Percentiles rank a stretch among this genome's conserved stretches.
Evolutionary conservation across 2,329 filamentous ascomycete genomes (phyloP).

Genomic region (Aspergillus luchuensis): DNA sequence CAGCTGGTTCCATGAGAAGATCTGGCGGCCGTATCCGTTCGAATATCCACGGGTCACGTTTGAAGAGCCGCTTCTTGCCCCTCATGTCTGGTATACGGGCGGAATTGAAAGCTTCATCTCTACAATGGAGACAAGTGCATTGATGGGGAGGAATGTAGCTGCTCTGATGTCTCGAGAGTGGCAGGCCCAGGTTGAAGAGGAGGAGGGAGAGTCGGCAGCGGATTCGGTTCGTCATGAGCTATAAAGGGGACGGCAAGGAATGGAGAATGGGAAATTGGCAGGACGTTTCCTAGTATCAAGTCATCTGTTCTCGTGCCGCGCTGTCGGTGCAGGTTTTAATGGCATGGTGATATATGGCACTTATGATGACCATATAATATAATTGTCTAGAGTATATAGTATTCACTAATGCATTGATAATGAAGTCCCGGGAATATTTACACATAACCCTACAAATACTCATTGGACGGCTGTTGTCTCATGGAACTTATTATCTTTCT

Average conservation of each 20-base stretch:
- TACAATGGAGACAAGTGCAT: conserved; percentile 93
- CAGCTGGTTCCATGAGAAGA: conserved; percentile 75
- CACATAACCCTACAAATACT: too few relatives aligned
- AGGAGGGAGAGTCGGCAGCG: neutral
- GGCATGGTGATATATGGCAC: too few relatives aligned
- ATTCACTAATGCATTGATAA: too few relatives aligned
- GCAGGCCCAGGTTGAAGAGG: conserved; percentile 34
- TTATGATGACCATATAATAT: too few relatives aligned
- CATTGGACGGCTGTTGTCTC: neutral
- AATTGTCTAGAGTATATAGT: too few relatives aligned
- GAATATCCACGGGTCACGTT: conserved; percentile 84
- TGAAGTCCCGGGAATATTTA: too few relatives aligned
- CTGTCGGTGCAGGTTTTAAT: too few relatives aligned
- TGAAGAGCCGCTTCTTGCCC: conserved; percentile 70
- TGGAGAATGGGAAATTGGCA: neutral
- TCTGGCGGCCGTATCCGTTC: conserved; percentile 84
- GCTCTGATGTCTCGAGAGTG: conserved; percentile 59
- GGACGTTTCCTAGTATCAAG: too few relatives aligned
- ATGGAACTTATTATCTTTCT: conserved; percentile 23
- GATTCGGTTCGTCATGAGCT: conserved; percentile 14
- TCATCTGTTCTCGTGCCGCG: too few relatives aligned
- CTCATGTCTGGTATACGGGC: conserved; percentile 58
- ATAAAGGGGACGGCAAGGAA: neutral
- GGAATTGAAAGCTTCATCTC: conserved; percentile 91
- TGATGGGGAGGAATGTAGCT: conserved; percentile 73